Percentiles rank a stretch among this genome's conserved stretches.
These are phyloP conservation scores for Ailanthus altissimus DNA, from an alignment of 345 rosid species.

Conservation along the genomic window DNA sequence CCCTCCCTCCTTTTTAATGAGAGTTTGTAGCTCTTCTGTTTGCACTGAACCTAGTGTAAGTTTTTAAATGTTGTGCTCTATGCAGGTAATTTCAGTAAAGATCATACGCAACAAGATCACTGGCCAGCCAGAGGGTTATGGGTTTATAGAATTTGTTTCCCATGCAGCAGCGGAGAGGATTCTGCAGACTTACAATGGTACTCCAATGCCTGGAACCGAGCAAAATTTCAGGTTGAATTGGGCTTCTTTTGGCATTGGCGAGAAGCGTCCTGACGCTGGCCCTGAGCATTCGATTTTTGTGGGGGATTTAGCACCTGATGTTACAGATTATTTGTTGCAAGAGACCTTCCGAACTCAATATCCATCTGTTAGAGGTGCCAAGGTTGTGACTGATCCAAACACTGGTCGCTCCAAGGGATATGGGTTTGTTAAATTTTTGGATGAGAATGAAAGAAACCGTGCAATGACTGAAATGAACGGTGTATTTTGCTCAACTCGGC, in stretches of 20 bases:
- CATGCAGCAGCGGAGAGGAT: slow-evolving; percentile 91
- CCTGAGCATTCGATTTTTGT: slow-evolving; percentile 98
- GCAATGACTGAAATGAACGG: slow-evolving; percentile 98
- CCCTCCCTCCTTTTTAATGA: background rate
- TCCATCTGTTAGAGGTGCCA: slow-evolving; percentile 93
- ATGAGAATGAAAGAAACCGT: slow-evolving; percentile 87
- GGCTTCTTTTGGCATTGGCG: slow-evolving; percentile 98
- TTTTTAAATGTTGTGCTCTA: background rate
- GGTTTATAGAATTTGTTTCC: slow-evolving; percentile 87
- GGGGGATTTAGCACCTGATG: slow-evolving; percentile 94
- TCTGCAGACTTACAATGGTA: slow-evolving; percentile 79
- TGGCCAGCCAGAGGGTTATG: slow-evolving; percentile 95
- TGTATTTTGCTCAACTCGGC: slow-evolving; percentile 82
- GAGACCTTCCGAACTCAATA: slow-evolving; percentile 87
- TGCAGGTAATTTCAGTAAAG: slow-evolving; percentile 85
- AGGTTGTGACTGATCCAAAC: slow-evolving; percentile 94
- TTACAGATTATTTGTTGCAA: slow-evolving; percentile 87
- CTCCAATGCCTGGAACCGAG: slow-evolving; percentile 91
- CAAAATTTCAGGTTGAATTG: slow-evolving; percentile 82
- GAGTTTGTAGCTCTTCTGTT: background rate
- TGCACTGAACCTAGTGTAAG: background rate
- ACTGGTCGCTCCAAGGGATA: slow-evolving; percentile 99
- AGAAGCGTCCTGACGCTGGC: slow-evolving; percentile 79
- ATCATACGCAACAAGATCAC: slow-evolving; percentile 94
- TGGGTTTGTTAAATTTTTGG: slow-evolving; percentile 90